These are phyloP conservation scores for Centaurea solstitialis DNA, from an alignment of 129 eudicot species.

Conservation along the genomic window DNA sequence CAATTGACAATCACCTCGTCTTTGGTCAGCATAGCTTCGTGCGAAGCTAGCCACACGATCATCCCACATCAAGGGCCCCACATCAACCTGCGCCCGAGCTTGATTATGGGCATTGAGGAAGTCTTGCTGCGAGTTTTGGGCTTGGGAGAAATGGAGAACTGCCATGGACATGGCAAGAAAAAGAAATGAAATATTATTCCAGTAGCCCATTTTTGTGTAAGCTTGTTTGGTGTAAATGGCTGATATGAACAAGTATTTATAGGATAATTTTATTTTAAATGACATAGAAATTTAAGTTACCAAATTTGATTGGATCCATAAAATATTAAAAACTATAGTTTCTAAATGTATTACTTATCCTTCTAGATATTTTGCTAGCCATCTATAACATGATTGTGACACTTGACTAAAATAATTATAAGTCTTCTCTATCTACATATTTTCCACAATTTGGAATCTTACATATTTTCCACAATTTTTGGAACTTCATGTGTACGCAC, in stretches of 20 bases:
- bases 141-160: background rate
- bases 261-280: no score
- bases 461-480: background rate
- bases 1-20: no score
- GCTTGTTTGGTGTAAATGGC: background rate
- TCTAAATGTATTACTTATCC: background rate
- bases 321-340: no score
- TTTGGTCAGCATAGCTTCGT: no score
- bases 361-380: background rate
- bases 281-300: no score
- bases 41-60: background rate
- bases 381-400: background rate
- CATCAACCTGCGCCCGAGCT: conserved; percentile 9
- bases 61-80: background rate
- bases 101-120: conserved; percentile 12
- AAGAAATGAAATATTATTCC: background rate
- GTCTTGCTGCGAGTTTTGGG: conserved; percentile 21
- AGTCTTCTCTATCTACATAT: background rate
- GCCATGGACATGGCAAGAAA: no score
- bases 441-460: no score
- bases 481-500: background rate
- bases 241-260: background rate
- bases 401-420: background rate
- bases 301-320: no score
- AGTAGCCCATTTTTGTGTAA: background rate